Conservation (phyloP, 78 protist genomes). For the Dictyostelium brefeldianum region DNA sequence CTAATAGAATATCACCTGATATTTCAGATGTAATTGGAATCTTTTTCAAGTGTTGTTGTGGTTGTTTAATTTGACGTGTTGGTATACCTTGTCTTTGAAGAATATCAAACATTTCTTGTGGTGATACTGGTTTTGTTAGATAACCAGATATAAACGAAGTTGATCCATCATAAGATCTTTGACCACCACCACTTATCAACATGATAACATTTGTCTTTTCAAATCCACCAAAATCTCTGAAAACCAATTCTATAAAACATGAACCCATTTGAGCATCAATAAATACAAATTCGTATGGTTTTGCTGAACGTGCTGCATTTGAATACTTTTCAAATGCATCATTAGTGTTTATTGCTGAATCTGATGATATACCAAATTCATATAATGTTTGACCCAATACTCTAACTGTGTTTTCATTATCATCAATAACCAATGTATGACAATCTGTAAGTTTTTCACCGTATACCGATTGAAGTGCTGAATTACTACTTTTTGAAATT, state of each 20-base stretch:
- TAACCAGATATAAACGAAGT: conserved; percentile 42
- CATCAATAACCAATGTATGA: conserved; percentile 73
- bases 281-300: conserved; percentile 61
- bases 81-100: conserved; percentile 9
- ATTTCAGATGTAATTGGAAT: not conserved
- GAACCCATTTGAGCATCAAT: conserved; percentile 75
- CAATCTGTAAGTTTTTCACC: conserved; percentile 21
- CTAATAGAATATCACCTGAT: conserved; percentile 67
- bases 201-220: conserved; percentile 32
- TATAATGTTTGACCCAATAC: conserved; percentile 42
- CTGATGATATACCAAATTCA: conserved; percentile 64
- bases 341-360: conserved; percentile 31
- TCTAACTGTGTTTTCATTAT: conserved; percentile 30
- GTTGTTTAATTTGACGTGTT: not conserved
- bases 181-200: conserved; percentile 78
- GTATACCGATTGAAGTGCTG: not conserved
- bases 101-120: conserved; percentile 52
- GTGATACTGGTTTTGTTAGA: conserved; percentile 56
- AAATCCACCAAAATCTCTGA: not conserved
- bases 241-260: conserved; percentile 32
- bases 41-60: not conserved
- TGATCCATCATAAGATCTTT: conserved; percentile 58
- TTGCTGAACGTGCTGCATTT: not conserved
- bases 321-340: conserved; percentile 30
- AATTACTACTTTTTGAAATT: not conserved